Conservation (phyloP, 2,329 filamentous ascomycete species). For the Hymenotorrendiella dingleyae region DNA sequence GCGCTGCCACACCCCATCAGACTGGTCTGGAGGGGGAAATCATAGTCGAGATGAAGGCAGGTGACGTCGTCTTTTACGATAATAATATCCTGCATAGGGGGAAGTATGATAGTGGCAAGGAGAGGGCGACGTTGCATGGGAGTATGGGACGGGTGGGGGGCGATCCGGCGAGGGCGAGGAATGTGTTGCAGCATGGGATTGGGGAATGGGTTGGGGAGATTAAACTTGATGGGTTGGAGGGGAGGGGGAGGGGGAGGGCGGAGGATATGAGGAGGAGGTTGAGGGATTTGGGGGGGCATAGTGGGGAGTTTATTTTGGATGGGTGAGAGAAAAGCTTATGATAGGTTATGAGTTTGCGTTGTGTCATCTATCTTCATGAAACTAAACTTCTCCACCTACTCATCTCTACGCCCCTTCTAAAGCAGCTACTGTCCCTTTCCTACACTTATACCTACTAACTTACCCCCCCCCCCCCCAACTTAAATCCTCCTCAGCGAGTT, state of each 20-base stretch:
- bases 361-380: too few relatives aligned
- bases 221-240: constrained; percentile 44
- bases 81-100: constrained; percentile 81
- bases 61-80: constrained; percentile 82
- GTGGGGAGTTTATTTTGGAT: constrained; percentile 53
- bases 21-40: constrained; percentile 55
- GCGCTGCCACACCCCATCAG: constrained; percentile 61
- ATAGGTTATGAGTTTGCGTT: too few relatives aligned
- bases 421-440: too few relatives aligned
- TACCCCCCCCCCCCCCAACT: too few relatives aligned
- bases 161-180: constrained; percentile 54
- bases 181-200: constrained; percentile 70
- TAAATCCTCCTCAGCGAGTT: too few relatives aligned
- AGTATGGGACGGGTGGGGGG: constrained; percentile 58
- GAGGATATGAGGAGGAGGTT: constrained; percentile 59
- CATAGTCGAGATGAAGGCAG: constrained; percentile 60
- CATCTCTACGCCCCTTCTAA: too few relatives aligned
- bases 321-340: too few relatives aligned
- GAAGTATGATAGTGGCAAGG: constrained; percentile 51
- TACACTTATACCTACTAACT: too few relatives aligned
- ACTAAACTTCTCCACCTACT: too few relatives aligned
- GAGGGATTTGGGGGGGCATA: constrained; percentile 54
- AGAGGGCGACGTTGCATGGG: constrained; percentile 68
- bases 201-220: constrained; percentile 58
- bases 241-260: constrained; percentile 41